Base-by-base conservation (phyloP, 305 asterid species). In the Salvia sclarea region DNA sequence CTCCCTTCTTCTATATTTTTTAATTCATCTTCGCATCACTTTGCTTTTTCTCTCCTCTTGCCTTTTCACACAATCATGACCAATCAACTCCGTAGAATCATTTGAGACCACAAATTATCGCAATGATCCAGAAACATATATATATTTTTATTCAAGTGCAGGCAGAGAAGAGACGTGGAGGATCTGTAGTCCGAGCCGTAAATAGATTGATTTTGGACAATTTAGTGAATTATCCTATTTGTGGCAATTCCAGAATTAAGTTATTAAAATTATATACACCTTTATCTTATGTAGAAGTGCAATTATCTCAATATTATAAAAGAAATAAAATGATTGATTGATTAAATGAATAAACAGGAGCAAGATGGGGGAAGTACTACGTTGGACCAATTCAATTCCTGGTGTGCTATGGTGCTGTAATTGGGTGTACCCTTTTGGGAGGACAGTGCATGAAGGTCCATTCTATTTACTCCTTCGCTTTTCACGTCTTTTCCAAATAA, bases 341-440 rank as follows among this genome's bases (percentile, higher is more conserved):
- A 13, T 16, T 35, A 9, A 25, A 1, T 25, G 2, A 25, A 25
- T 66, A 22, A 37, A 62, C 85, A 92, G 98, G 98, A 6, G 82
- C 89, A 54, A 76, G 64, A 59, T 92, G 97, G 98, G 98, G 92
- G 0, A 68, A 31, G 49, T 92, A 73, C 61, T 92, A 73, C 21
- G 98, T 90, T 1, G 97, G 97, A 6, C 96, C 98, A 58, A 82
- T 88, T 52, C 98, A 92, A 68, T 88, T 92, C 68, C 13, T 84
- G 73, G 97, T 88, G 7, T 92, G 98, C 80, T 92, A 92, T 58
- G 98, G 98, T 70, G 96, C 92, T n/a, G 98, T 92, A 0, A 88
- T 90, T 25, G 98, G 86, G 3, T 81, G 66, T 40, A 90, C 89
- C 58, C 95, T 92, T 18, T 61, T 92, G 68, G 98, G 95, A 50